These are phyloP conservation scores for Cordyceps cicadae DNA, from an alignment of 2,329 filamentous ascomycete species.

Conservation along the genomic window DNA sequence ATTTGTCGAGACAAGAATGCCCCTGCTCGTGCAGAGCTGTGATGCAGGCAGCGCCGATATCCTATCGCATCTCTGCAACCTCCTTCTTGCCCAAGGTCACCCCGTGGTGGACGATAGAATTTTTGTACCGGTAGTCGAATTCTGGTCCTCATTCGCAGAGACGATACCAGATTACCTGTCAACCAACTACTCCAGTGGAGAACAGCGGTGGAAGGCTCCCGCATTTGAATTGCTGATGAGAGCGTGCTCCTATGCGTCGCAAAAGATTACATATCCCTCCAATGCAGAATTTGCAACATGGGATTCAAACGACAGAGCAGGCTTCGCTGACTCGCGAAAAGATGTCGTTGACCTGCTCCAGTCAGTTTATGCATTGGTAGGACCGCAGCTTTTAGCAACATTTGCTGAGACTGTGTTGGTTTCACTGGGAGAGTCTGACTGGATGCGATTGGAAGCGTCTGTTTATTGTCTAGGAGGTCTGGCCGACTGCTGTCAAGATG, in stretches of 20 bases:
- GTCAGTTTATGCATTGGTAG: constrained; percentile 57
- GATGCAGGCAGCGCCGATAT: constrained; percentile 45
- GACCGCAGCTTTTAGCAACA: constrained; percentile 44
- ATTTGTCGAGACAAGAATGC: constrained; percentile 58
- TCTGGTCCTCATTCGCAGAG: constrained; percentile 73
- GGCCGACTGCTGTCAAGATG: constrained; percentile 55
- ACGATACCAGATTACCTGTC: constrained; percentile 45
- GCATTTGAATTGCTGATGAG: constrained; percentile 38
- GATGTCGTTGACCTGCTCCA: constrained; percentile 74
- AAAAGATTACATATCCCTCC: constrained; percentile 61
- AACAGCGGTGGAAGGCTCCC: neutral
- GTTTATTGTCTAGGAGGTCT: constrained; percentile 58
- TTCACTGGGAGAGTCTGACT: constrained; percentile 39
- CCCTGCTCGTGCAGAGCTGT: constrained; percentile 46
- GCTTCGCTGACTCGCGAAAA: constrained; percentile 64
- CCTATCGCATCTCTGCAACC: constrained; percentile 51
- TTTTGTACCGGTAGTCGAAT: constrained; percentile 66
- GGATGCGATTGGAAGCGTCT: constrained; percentile 53
- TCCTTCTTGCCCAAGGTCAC: constrained; percentile 58
- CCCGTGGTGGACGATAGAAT: constrained; percentile 66
- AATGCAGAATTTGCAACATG: constrained; percentile 50
- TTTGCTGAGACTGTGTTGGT: constrained; percentile 49
- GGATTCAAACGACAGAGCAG: constrained; percentile 60
- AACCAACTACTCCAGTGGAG: neutral
- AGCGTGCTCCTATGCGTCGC: constrained; percentile 58